Base-by-base conservation (phyloP, 2,329 filamentous ascomycete species). In the Botryotinia narcissicola region DNA sequence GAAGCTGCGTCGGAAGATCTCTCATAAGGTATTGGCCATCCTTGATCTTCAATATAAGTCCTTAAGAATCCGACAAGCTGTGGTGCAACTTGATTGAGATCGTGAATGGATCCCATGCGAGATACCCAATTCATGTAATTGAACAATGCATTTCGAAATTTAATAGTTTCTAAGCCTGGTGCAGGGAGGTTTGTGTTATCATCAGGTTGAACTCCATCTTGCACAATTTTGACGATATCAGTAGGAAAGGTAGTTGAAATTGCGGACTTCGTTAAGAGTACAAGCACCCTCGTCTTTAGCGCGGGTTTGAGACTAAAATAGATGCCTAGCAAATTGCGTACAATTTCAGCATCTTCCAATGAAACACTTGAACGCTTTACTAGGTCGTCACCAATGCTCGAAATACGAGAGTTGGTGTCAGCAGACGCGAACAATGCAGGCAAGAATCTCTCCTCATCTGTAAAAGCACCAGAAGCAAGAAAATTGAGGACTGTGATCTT, bases 91-190 rank as follows among this genome's bases (percentile, higher is more conserved):
- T 86, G 82, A 71, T 85, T 84, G 22, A 96, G 88, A 69, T 89
- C 86, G 1, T 87, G 83, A 44, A 84, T 78, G 0, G 90, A 87
- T 12, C 91, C 93, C 78, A 94, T 90, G 46, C 92, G 89, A 16
- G 95, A 93, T 18, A 96, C 90, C 89, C 95, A 98, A 70, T 93
- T 93, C 73, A 97, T 89, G 78, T 95, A 97, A 57, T 91, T 89
- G 78, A 98, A 96, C 6, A 97, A 87, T 0, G 95, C 93, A 63
- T 90, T 91, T 76, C 94, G 89, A 16, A 98, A 87, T 81, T 96
- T 97, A 1, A 89, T 88, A 2, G 90, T 90, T 82, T 97, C 94
- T 25, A 81, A 76, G 12, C 80, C 80, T 75, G 80, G 79, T 1
- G 78, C 77, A 32, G 80, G 78, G 63, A 80, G 67, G 69, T 80